Percentiles rank a stretch among this genome's conserved stretches.
phyloP scores from a whole-genome alignment of 2,329 filamentous ascomycete genomes.

The Blastomyces emzantsi region DNA sequence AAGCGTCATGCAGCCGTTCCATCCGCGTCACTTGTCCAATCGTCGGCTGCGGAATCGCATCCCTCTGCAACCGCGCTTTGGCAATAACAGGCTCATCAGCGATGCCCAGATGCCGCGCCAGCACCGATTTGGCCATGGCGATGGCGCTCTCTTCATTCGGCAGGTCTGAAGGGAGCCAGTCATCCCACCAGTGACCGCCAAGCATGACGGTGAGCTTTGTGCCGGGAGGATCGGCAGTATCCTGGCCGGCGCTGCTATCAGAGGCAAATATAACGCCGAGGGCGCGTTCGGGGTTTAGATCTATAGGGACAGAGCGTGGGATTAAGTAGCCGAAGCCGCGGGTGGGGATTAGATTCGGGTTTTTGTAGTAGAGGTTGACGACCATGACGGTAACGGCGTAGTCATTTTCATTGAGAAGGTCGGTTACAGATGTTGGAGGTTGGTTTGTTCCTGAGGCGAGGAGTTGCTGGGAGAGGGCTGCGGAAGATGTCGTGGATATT shows the following conservation, averaged over 20 bases:
- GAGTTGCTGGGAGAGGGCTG: slow-evolving; percentile 13
- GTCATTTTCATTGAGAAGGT: slow-evolving; percentile 33
- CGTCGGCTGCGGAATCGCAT: slow-evolving; percentile 86
- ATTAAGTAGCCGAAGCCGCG: slow-evolving; percentile 88
- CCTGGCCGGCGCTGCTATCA: slow-evolving; percentile 50
- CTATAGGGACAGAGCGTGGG: slow-evolving; percentile 59
- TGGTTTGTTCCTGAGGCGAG: not conserved
- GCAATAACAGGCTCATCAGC: slow-evolving; percentile 52
- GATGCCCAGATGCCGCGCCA: slow-evolving; percentile 68
- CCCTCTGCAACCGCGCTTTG: slow-evolving; percentile 50
- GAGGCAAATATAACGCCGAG: slow-evolving; percentile 92
- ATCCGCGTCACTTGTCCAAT: slow-evolving; percentile 66
- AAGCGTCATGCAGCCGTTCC: slow-evolving; percentile 46
- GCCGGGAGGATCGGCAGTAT: slow-evolving; percentile 44
- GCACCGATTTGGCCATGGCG: slow-evolving; percentile 57
- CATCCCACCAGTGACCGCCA: slow-evolving; percentile 86
- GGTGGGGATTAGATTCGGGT: slow-evolving; percentile 54
- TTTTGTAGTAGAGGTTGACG: slow-evolving; percentile 77
- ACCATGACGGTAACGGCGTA: slow-evolving; percentile 77
- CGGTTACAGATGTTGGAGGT: slow-evolving; percentile 11
- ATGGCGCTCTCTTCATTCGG: slow-evolving; percentile 60
- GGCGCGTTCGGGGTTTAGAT: slow-evolving; percentile 70
- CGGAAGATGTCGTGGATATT: slow-evolving; percentile 21
- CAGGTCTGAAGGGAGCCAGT: slow-evolving; percentile 43
- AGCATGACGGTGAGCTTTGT: slow-evolving; percentile 93